These are phyloP conservation scores for Fusarium neocosmosporiellum DNA, from an alignment of 2,329 filamentous ascomycete genomes.

Conservation along the genomic window DNA sequence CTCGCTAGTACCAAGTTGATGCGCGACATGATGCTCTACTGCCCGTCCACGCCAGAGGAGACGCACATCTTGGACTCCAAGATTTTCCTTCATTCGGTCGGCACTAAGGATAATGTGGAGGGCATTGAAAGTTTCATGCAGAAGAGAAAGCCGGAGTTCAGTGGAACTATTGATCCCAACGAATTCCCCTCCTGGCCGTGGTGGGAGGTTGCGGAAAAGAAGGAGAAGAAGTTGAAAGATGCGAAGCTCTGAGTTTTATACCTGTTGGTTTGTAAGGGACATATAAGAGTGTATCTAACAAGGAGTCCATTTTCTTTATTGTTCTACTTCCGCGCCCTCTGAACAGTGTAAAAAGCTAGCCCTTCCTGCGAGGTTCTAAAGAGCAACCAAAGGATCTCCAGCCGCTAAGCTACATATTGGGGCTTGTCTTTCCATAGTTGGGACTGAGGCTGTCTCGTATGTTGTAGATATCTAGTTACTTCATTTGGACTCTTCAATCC, in stretches of 20 bases:
- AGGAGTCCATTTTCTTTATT: too few species aligned
- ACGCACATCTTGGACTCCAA: neutral
- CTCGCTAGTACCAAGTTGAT: neutral
- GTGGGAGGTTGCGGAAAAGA: neutral
- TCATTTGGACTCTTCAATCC: too few species aligned
- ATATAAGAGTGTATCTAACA: too few species aligned
- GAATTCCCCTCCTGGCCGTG: neutral
- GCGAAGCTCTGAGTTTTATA: neutral
- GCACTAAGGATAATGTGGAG: neutral
- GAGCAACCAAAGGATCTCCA: too few species aligned
- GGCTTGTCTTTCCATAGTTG: too few species aligned
- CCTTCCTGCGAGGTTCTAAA: too few species aligned
- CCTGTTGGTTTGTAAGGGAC: too few species aligned
- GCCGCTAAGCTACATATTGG: too few species aligned
- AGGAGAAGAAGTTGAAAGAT: neutral
- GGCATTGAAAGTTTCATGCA: neutral
- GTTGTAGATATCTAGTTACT: too few species aligned
- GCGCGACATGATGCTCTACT: neutral
- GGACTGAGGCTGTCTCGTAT: too few species aligned
- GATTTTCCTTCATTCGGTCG: neutral
- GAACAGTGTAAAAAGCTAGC: too few species aligned
- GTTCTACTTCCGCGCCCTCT: too few species aligned
- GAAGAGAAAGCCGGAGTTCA: neutral
- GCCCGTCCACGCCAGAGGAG: neutral
- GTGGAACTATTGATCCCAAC: neutral